Conservation (phyloP, 23 red algal species). For the Gracilaria domingensis region DNA sequence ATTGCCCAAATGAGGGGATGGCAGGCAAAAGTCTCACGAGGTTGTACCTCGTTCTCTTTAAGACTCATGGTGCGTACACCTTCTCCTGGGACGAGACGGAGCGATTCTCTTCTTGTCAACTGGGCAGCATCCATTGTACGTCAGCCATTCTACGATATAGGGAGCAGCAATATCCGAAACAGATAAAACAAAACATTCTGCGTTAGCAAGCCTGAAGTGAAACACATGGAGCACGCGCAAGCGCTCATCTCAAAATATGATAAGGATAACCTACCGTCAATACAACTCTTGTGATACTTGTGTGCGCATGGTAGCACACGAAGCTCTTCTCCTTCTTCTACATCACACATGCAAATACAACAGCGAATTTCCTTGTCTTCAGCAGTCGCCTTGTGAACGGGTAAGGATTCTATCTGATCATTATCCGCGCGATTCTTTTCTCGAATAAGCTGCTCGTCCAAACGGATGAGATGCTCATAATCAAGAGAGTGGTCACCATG, state of each 20-base stretch:
- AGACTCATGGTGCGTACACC: background rate
- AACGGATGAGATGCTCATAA: constrained; percentile 49
- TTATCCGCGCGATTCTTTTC: constrained; percentile 63
- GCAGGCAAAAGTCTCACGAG: background rate
- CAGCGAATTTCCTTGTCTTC: constrained; percentile 67
- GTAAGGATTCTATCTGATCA: constrained; percentile 53
- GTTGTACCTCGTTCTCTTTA: background rate
- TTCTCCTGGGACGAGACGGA: constrained; percentile 28
- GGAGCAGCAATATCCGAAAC: background rate
- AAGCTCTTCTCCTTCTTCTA: constrained; percentile 58
- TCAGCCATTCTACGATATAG: constrained; percentile 41
- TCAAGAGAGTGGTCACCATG: constrained; percentile 43
- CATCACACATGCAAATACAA: constrained; percentile 70
- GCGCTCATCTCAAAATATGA: background rate
- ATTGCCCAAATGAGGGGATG: background rate
- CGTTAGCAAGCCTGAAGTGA: background rate
- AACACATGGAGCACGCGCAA: no score
- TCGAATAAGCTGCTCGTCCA: constrained; percentile 62
- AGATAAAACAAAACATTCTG: background rate
- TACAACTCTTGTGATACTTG: constrained; percentile 68
- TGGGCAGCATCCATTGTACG: constrained; percentile 63
- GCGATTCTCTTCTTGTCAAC: constrained; percentile 65
- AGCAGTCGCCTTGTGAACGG: constrained; percentile 32
- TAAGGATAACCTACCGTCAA: constrained; percentile 54
- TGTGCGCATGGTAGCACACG: constrained; percentile 48